Evolutionary conservation across 306 rosid species (phyloP).

Genomic region (Lathyrus aphaca): DNA sequence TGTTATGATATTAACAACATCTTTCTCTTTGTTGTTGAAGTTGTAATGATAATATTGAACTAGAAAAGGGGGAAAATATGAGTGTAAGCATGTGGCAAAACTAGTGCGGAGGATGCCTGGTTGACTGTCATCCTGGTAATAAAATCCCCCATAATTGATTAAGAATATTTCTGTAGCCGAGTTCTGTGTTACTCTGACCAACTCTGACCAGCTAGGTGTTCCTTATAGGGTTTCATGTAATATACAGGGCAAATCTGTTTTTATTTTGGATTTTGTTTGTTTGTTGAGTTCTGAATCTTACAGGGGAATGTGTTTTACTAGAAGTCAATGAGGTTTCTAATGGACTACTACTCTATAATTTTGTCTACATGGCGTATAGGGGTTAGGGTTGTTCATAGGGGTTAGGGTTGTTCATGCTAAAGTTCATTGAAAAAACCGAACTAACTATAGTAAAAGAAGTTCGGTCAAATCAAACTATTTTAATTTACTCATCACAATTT

Average conservation of each 20-base stretch:
- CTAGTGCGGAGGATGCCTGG: slow-evolving; percentile 33
- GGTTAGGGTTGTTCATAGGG: no score
- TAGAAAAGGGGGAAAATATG: slow-evolving; percentile 13
- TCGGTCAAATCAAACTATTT: no score
- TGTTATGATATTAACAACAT: slow-evolving; percentile 37
- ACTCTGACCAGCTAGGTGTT: not conserved
- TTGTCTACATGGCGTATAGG: not conserved
- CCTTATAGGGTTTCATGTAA: not conserved
- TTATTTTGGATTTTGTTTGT: not conserved
- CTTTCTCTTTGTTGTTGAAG: slow-evolving; percentile 44
- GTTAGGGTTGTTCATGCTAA: no score
- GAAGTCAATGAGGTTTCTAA: not conserved
- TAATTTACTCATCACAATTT: no score
- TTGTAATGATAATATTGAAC: slow-evolving; percentile 40
- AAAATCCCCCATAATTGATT: slow-evolving; percentile 40
- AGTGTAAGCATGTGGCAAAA: slow-evolving; percentile 39
- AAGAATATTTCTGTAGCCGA: not conserved
- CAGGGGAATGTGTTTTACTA: not conserved
- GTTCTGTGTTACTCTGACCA: not conserved
- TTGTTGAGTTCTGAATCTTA: not conserved
- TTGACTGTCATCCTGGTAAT: slow-evolving; percentile 42
- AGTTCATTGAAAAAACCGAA: no score
- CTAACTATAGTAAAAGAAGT: no score
- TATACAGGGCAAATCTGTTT: not conserved
- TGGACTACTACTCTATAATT: not conserved